Percentiles rank a stretch among this genome's conserved stretches.
These are phyloP conservation scores for Coprinellus aureogranulatus DNA, from an alignment of 768 basidiomycete genomes.

Conservation along the genomic window DNA sequence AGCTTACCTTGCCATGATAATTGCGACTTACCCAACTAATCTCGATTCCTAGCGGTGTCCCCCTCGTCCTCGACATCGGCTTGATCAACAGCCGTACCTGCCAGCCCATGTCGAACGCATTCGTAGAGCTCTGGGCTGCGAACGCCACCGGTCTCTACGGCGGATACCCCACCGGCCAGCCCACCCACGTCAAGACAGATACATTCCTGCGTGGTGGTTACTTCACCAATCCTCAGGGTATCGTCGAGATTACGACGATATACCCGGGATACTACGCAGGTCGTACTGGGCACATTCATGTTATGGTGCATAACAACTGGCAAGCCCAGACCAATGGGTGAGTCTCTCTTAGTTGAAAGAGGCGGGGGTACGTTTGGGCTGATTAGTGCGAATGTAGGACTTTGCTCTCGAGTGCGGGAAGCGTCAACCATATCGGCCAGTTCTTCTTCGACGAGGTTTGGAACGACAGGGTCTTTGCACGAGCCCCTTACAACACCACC, in stretches of 20 bases:
- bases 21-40: no score
- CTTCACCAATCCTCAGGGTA: slow-evolving; percentile 26
- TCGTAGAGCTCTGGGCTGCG: slow-evolving; percentile 37
- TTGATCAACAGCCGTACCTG: slow-evolving; percentile 37
- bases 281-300: slow-evolving; percentile 33
- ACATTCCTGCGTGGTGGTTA: slow-evolving; percentile 34
- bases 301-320: slow-evolving; percentile 27
- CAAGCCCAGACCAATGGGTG: slow-evolving; percentile 17
- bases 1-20: no score
- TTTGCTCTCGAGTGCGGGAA: slow-evolving; percentile 26
- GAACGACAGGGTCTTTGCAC: slow-evolving; percentile 25
- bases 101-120: slow-evolving; percentile 29
- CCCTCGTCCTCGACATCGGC: slow-evolving; percentile 34
- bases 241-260: slow-evolving; percentile 30
- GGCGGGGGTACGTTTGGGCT: no score
- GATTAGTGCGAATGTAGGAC: slow-evolving; percentile 18
- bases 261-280: slow-evolving; percentile 32
- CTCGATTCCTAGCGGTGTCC: slow-evolving; percentile 30
- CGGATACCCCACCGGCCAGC: slow-evolving; percentile 16
- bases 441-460: slow-evolving; percentile 34
- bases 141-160: slow-evolving; percentile 28
- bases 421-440: slow-evolving; percentile 32
- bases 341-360: no score
- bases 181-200: slow-evolving; percentile 17
- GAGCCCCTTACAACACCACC: slow-evolving; percentile 25